Evolutionary conservation across 2,329 filamentous ascomycete genomes (phyloP), one percentile per base, ranked within the genome.

Genomic region (Xylariomycetidae sp.): DNA sequence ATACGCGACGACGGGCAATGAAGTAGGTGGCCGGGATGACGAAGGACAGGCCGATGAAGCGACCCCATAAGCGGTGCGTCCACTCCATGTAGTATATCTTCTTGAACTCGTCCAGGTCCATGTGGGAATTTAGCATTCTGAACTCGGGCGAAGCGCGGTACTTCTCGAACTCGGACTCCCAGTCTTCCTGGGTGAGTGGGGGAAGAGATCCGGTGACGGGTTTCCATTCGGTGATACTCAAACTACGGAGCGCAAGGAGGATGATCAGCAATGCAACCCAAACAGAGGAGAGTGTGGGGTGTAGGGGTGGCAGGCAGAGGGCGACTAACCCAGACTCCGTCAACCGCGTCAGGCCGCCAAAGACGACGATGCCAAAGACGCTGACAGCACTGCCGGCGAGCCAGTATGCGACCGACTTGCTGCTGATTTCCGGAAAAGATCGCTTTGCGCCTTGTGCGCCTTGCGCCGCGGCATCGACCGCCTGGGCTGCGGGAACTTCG

Each of bases 21-120:
- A 96, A 93, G 69, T 95, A 96, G 35, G 82, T 62, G 6, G 90
- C 85, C 2, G 92, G 92, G 2, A 95, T 55, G 29, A 95, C 79
- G 60, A 96, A 95, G 31, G 86, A 83, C 42, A 96, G 61, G 38
- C 92, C 92, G 37, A 98, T 85, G 49, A 94, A 72, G 44, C 92
- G 82, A 28, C 92, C 92, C 89, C 92, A 96, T 35, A 95, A 72
- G 19, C 92, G 79, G 61, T 98, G 92, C 26, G 82, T 79, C 92
- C 92, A 98, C 69, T 98, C 92, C 92, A 96, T 96, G 61, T 84
- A 98, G 73, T 96, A 98, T 47, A 98, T 98, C 58, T 92, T 83
- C 63, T 96, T 95, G 68, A 96, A 98, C 58, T 98, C 92, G 38
- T 80, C 74, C 36, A 98, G 70, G 19, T 76, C 82, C 92, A 98